phyloP scores from a whole-genome alignment of 805 yeast genomes.

The Cyberlindnera mrakii region DNA sequence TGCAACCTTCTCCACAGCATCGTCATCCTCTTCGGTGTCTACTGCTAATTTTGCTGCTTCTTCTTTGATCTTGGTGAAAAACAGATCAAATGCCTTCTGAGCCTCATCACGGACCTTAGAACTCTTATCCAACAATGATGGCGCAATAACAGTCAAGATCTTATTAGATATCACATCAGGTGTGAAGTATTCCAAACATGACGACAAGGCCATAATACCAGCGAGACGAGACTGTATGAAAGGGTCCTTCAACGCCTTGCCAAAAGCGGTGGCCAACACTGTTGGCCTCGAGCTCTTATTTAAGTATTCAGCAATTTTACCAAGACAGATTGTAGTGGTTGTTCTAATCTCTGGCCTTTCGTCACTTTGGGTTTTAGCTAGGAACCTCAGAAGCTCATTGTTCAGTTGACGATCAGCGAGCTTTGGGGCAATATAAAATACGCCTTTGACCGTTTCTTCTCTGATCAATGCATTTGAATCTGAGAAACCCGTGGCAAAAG shows the following conservation, averaged over 20 bases:
- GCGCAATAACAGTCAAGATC: constrained; percentile 78
- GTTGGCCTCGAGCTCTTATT: constrained; percentile 53
- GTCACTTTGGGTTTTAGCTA: constrained; percentile 81
- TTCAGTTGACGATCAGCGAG: constrained; percentile 77
- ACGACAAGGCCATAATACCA: constrained; percentile 68
- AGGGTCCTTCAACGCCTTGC: constrained; percentile 77
- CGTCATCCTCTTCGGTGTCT: constrained; percentile 20
- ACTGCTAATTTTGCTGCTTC: constrained; percentile 36
- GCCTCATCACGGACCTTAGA: constrained; percentile 69
- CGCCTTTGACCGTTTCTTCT: constrained; percentile 70
- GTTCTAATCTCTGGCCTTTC: constrained; percentile 71
- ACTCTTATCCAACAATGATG: constrained; percentile 73
- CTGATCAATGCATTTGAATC: constrained; percentile 81
- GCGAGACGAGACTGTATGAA: constrained; percentile 68
- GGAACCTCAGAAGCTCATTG: constrained; percentile 71
- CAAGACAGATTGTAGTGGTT: constrained; percentile 65
- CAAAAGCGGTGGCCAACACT: constrained; percentile 81
- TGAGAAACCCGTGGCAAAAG: constrained; percentile 71
- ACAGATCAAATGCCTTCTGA: constrained; percentile 54
- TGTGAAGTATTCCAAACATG: constrained; percentile 57
- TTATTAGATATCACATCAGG: constrained; percentile 75
- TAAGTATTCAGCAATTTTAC: constrained; percentile 56
- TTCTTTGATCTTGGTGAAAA: constrained; percentile 46
- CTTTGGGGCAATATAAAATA: constrained; percentile 50
- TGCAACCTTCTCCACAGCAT: constrained; percentile 22